Evolutionary conservation across 2,329 filamentous ascomycete species (phyloP).

Genomic region (Curvularia hawaiiensis): DNA sequence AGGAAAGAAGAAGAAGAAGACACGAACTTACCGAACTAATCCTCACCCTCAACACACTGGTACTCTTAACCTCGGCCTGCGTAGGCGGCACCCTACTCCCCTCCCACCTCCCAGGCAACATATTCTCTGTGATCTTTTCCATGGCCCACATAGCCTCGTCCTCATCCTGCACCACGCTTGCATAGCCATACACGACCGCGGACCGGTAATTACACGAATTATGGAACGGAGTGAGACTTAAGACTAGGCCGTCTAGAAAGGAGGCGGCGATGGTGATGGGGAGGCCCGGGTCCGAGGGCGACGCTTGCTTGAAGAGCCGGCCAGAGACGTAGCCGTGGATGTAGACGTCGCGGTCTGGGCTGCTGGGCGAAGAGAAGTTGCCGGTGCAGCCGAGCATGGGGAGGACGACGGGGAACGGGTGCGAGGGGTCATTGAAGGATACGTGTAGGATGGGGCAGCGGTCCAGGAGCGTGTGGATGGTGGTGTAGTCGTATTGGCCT

Average conservation of each 20-base stretch:
- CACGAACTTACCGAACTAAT: conserved; percentile 30
- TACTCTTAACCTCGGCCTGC: conserved; percentile 34
- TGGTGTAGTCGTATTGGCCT: conserved; percentile 44
- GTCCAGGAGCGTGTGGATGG: conserved; percentile 43
- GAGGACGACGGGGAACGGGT: conserved; percentile 61
- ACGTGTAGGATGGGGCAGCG: conserved; percentile 41
- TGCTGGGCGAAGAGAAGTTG: conserved; percentile 44
- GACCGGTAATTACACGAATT: conserved; percentile 46
- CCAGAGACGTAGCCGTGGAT: conserved; percentile 49
- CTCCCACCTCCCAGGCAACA: conserved; percentile 41
- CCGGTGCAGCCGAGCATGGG: conserved; percentile 50
- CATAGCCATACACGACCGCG: conserved; percentile 39
- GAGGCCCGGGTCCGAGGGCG: not conserved
- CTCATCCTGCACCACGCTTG: conserved; percentile 27
- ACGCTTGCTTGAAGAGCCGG: conserved; percentile 62
- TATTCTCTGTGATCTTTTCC: conserved; percentile 40
- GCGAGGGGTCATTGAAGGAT: conserved; percentile 41
- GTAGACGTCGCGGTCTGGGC: conserved; percentile 52
- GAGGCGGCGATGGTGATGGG: conserved; percentile 12
- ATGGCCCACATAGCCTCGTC: conserved; percentile 39
- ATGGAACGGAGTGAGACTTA: conserved; percentile 44
- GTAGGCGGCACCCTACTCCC: conserved; percentile 38
- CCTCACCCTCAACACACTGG: conserved; percentile 36
- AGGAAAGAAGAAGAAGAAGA: not conserved
- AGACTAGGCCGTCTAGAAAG: conserved; percentile 42